phyloP scores from a whole-genome alignment of 106 monocot species.

The Agapanthus africanus region DNA sequence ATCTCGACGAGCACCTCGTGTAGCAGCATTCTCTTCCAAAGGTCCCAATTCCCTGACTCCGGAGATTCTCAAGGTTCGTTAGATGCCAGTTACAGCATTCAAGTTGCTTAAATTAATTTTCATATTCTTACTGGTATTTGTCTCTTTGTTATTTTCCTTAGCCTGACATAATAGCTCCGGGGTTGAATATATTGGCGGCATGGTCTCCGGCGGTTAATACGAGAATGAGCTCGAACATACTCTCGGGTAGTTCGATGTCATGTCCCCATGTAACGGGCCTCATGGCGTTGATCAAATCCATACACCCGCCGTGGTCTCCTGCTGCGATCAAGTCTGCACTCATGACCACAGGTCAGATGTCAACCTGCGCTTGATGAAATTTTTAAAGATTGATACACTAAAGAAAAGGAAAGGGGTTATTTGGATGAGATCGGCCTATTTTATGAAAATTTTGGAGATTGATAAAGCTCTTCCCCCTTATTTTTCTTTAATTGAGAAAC shows the following conservation, averaged over 20 bases:
- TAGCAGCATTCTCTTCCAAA: conserved; percentile 81
- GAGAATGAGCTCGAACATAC: conserved; percentile 51
- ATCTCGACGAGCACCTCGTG: conserved; percentile 48
- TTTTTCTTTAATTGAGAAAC: not conserved
- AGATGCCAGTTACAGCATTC: not conserved
- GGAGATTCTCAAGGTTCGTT: conserved; percentile 74
- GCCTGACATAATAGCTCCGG: conserved; percentile 85
- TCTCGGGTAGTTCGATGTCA: conserved; percentile 95
- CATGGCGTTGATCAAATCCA: conserved; percentile 65
- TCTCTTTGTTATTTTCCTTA: conserved; percentile 11
- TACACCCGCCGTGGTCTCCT: conserved; percentile 79
- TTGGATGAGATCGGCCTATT: too few relatives aligned
- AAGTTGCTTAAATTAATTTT: not conserved
- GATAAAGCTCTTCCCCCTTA: not conserved
- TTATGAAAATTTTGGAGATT: too few relatives aligned
- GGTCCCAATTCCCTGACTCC: conserved; percentile 84
- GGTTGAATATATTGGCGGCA: conserved; percentile 84
- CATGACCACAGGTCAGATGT: conserved; percentile 81
- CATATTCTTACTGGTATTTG: not conserved
- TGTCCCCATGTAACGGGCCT: conserved; percentile 93
- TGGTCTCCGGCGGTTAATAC: conserved; percentile 71
- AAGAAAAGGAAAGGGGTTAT: too few relatives aligned
- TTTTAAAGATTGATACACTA: not conserved
- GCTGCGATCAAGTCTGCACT: conserved; percentile 85
- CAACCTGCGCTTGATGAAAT: not conserved